Evolutionary conservation across 1,284 basidiomycete genomes (phyloP).

Genomic region (Takashimella tepidaria): DNA sequence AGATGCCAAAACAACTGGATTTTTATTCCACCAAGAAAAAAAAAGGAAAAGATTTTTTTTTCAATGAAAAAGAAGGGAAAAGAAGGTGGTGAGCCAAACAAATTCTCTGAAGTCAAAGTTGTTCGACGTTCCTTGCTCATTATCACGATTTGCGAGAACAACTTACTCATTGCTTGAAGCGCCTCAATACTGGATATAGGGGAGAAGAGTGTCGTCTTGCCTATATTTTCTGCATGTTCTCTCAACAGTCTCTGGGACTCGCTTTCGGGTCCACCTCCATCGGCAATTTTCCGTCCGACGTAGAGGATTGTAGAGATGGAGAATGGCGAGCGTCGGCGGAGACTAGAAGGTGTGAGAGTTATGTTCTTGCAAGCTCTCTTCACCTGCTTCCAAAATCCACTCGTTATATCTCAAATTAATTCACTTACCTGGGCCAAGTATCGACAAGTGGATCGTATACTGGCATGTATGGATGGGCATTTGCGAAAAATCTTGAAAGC

Average conservation of each 20-base stretch:
- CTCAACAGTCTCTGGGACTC: conserved; percentile 8
- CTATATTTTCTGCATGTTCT: conserved; percentile 23
- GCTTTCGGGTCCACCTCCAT: conserved; percentile 13
- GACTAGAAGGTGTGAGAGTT: conserved; percentile 5
- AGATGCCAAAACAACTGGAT: conserved; percentile 14
- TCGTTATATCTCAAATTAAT: too few relatives aligned
- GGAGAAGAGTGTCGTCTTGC: conserved; percentile 20
- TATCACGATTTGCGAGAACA: too few relatives aligned
- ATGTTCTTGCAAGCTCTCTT: too few relatives aligned
- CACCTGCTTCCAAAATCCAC: too few relatives aligned
- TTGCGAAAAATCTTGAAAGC: conserved; percentile 23
- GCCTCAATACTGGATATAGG: conserved; percentile 20
- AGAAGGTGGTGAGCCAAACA: too few relatives aligned
- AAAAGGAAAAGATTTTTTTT: too few relatives aligned
- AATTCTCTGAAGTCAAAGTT: too few relatives aligned
- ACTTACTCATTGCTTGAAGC: conserved; percentile 22
- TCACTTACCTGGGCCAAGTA: conserved; percentile 21
- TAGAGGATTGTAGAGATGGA: conserved; percentile 19
- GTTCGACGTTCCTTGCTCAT: too few relatives aligned
- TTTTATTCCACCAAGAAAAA: neutral
- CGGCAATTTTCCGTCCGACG: conserved; percentile 19
- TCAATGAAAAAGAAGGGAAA: too few relatives aligned
- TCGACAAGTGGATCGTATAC: conserved; percentile 19
- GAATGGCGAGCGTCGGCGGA: conserved; percentile 20
- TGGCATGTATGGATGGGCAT: conserved; percentile 19